Evolutionary conservation across 148 eudicot species (phyloP).

Genomic region (Silene latifolia): DNA sequence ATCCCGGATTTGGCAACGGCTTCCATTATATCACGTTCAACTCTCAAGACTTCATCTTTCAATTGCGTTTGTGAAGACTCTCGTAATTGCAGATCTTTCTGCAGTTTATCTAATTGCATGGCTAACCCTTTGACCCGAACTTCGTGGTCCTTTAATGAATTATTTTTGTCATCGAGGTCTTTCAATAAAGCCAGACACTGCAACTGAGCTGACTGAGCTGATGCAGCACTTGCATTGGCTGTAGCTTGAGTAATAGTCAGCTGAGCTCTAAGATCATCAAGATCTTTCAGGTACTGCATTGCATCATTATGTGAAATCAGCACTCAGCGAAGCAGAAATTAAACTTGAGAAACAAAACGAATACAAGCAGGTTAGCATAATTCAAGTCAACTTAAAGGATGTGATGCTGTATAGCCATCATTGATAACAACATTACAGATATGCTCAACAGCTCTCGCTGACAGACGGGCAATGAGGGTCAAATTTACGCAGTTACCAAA

Average conservation of each 20-base stretch:
- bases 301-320: neutral
- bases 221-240: conserved; percentile 77
- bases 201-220: conserved; percentile 82
- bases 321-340: neutral
- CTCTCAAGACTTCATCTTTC: conserved; percentile 75
- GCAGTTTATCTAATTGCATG: conserved; percentile 71
- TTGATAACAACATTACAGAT: no score
- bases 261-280: conserved; percentile 68
- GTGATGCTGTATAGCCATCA: neutral
- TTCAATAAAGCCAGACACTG: conserved; percentile 62
- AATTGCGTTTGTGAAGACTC: conserved; percentile 79
- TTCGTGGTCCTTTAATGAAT: conserved; percentile 74
- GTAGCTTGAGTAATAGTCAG: conserved; percentile 64
- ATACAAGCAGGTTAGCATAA: neutral
- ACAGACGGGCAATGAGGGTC: no score
- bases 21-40: conserved; percentile 87
- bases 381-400: neutral
- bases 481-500: no score
- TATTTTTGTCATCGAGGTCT: conserved; percentile 67
- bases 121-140: conserved; percentile 62
- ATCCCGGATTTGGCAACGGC: conserved; percentile 63
- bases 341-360: neutral
- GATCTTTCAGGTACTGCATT: conserved; percentile 63
- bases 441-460: no score
- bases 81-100: conserved; percentile 76